Conservation (phyloP, 805 yeast genomes). For the Wickerhamiella domercqiae region DNA sequence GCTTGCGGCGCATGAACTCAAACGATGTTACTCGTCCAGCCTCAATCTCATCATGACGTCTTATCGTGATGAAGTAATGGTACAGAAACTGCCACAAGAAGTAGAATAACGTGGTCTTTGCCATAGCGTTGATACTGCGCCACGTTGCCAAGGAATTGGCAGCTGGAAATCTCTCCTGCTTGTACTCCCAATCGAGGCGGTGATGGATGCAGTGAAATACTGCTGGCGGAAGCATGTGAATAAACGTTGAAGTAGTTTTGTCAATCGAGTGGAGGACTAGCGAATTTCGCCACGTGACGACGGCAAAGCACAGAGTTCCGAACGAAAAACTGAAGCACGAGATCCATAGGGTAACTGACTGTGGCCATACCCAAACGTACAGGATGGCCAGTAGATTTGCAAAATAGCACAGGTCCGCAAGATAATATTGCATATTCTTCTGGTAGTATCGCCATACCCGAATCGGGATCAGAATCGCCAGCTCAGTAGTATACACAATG, state of each 20-base stretch:
- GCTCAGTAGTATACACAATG: slow-evolving; percentile 48
- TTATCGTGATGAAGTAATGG: slow-evolving; percentile 82
- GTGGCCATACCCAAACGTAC: slow-evolving; percentile 73
- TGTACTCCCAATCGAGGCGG: slow-evolving; percentile 41
- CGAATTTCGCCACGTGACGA: slow-evolving; percentile 90
- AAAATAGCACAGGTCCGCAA: slow-evolving; percentile 88
- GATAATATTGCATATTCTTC: slow-evolving; percentile 62
- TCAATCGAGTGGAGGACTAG: slow-evolving; percentile 83
- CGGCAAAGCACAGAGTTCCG: slow-evolving; percentile 88
- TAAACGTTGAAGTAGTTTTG: slow-evolving; percentile 79
- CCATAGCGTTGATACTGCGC: slow-evolving; percentile 53
- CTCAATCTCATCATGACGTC: slow-evolving; percentile 61
- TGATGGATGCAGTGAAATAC: slow-evolving; percentile 79
- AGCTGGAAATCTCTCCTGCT: slow-evolving; percentile 57
- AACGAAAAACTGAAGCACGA: slow-evolving; percentile 74
- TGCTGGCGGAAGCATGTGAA: slow-evolving; percentile 81
- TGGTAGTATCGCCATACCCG: slow-evolving; percentile 72
- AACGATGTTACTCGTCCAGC: slow-evolving; percentile 81
- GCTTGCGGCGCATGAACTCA: slow-evolving; percentile 61
- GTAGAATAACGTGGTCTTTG: slow-evolving; percentile 69
- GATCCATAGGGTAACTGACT: slow-evolving; percentile 54
- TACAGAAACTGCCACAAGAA: slow-evolving; percentile 80
- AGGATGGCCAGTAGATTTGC: slow-evolving; percentile 57
- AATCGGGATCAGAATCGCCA: slow-evolving; percentile 60
- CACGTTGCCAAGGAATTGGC: slow-evolving; percentile 54